Percentiles rank a stretch among this genome's conserved stretches.
Evolutionary conservation across 768 basidiomycete genomes (phyloP).

Genomic region (Amanita rubescens): DNA sequence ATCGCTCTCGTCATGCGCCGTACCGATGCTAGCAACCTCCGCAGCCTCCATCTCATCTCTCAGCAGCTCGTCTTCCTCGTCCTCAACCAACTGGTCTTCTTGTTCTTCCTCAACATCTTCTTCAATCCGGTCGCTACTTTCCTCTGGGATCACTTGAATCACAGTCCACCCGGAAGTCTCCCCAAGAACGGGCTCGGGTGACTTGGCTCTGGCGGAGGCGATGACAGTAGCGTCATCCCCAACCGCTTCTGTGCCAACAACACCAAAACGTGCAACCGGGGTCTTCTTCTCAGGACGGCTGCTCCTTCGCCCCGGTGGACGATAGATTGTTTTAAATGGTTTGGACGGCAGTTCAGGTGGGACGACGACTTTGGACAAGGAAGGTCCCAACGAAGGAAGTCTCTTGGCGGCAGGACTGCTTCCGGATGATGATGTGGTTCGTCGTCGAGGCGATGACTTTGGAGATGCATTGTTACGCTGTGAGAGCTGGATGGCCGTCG

Average conservation of each 20-base stretch:
- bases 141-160: not conserved
- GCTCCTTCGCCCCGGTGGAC: too few relatives aligned
- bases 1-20: not conserved
- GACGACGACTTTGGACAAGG: not conserved
- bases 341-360: not conserved
- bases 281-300: too few relatives aligned
- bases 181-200: not conserved
- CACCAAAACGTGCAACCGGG: too few relatives aligned
- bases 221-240: not conserved
- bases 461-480: slow-evolving; percentile 2
- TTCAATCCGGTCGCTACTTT: not conserved
- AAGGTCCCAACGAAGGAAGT: not conserved
- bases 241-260: not conserved
- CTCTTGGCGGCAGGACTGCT: not conserved
- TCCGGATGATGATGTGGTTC: not conserved
- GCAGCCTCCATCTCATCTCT: not conserved
- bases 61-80: not conserved
- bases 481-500: slow-evolving; percentile 4
- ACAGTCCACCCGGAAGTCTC: slow-evolving; percentile 2
- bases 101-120: not conserved
- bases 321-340: not conserved
- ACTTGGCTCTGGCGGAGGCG: too few relatives aligned
- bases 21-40: not conserved
- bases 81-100: not conserved
- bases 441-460: not conserved